Percentiles rank a stretch among this genome's conserved stretches.
Conservation (phyloP, 1,139 yeast genomes). For the Protomyces gravidus region DNA sequence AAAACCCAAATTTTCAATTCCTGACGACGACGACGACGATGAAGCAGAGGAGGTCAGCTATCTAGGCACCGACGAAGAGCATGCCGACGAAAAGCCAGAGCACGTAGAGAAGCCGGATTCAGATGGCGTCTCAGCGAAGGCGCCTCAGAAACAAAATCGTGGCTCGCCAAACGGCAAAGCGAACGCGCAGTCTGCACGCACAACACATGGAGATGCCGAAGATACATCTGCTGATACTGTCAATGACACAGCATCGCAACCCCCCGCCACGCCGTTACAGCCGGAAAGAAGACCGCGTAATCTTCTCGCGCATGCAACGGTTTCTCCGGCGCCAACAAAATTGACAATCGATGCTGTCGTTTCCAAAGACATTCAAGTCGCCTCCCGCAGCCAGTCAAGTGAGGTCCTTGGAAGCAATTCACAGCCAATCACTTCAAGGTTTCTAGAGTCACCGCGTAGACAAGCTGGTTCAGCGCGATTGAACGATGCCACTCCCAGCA, state of each 20-base stretch:
- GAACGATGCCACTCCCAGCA: neutral
- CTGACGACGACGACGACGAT: slow-evolving; percentile 18
- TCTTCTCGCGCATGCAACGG: too few relatives aligned
- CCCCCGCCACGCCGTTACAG: too few relatives aligned
- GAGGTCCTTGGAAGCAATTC: slow-evolving; percentile 1
- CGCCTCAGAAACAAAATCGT: too few relatives aligned
- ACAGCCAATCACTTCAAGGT: slow-evolving; percentile 20
- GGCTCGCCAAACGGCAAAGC: too few relatives aligned
- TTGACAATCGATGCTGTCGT: slow-evolving; percentile 3
- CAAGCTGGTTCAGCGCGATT: neutral
- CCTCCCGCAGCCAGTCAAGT: neutral
- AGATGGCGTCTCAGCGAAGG: too few relatives aligned
- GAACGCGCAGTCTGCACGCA: too few relatives aligned
- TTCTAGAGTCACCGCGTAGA: slow-evolving; percentile 22
- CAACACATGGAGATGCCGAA: too few relatives aligned
- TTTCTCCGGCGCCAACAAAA: too few relatives aligned
- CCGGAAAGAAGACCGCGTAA: too few relatives aligned
- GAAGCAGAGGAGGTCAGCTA: slow-evolving; percentile 5
- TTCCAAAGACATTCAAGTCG: slow-evolving; percentile 8
- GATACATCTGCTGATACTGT: too few relatives aligned
- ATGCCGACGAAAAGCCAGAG: neutral
- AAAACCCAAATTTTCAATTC: slow-evolving; percentile 14
- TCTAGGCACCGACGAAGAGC: neutral
- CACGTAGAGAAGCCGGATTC: neutral
- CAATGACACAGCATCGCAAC: too few relatives aligned